These are phyloP conservation scores for Drosera capensis DNA, from an alignment of 148 eudicot genomes.

Conservation along the genomic window DNA sequence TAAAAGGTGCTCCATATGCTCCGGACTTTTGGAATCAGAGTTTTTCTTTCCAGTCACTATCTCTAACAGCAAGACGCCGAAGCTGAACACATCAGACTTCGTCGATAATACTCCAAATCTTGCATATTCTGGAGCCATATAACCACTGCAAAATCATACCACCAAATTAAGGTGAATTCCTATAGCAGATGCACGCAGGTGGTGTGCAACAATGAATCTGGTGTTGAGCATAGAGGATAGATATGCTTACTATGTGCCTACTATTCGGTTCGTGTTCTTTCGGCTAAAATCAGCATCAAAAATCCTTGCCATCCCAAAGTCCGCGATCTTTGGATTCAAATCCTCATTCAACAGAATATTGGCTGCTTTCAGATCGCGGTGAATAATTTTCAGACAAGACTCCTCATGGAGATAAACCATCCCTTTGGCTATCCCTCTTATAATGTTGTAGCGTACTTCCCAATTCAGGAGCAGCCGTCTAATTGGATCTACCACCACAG, in stretches of 20 bases:
- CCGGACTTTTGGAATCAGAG: background rate
- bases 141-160: constrained; percentile 21
- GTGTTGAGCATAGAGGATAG: background rate
- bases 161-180: background rate
- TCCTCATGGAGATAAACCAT: constrained; percentile 28
- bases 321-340: constrained; percentile 26
- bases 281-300: constrained; percentile 12
- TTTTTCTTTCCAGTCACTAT: constrained; percentile 23
- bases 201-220: background rate
- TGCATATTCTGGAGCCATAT: constrained; percentile 50
- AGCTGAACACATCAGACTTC: constrained; percentile 46
- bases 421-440: constrained; percentile 28
- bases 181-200: background rate
- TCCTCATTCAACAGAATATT: constrained; percentile 16
- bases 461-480: constrained; percentile 12
- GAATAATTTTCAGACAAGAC: constrained; percentile 19
- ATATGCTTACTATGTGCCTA: constrained; percentile 27
- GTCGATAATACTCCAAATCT: constrained; percentile 21
- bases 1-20: constrained; percentile 14
- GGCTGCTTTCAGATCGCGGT: constrained; percentile 23
- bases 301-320: constrained; percentile 24
- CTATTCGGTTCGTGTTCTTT: constrained; percentile 12
- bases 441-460: constrained; percentile 21
- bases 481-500: constrained; percentile 8
- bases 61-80: constrained; percentile 37